phyloP scores from a whole-genome alignment of 106 monocot genomes.

The Dendrobium catenatum region DNA sequence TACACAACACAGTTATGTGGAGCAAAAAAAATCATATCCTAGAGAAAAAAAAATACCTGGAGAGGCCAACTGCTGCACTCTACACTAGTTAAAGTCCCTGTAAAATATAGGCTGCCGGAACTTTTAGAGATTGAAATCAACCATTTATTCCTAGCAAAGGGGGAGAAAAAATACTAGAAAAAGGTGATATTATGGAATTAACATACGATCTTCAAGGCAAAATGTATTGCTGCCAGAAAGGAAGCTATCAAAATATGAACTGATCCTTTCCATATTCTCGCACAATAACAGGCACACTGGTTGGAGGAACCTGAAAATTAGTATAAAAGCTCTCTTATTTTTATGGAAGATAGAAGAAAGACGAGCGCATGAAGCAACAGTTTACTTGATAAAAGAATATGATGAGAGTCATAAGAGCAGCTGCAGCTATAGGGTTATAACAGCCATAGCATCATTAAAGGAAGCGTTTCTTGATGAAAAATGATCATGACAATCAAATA shows the following conservation, averaged over 20 bases:
- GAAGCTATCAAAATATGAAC: not conserved
- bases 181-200: not conserved
- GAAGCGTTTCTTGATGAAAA: no score
- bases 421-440: no score
- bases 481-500: not conserved
- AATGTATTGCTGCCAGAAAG: no score
- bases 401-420: no score
- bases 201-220: no score
- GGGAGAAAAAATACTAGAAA: not conserved
- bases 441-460: no score
- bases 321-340: not conserved
- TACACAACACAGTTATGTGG: not conserved
- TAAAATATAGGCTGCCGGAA: not conserved
- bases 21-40: not conserved
- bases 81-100: not conserved
- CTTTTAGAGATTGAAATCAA: not conserved
- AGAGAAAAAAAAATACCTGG: not conserved
- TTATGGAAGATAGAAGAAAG: no score
- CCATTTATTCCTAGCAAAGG: constrained; percentile 8
- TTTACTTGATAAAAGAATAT: no score
- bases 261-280: constrained; percentile 7
- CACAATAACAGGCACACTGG: constrained; percentile 8
- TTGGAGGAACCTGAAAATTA: constrained; percentile 6
- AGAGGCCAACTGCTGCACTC: constrained; percentile 10
- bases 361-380: no score